A percentile compares a stretch with the other conserved stretches of the same genome.
These are phyloP conservation scores for Mucor lusitanicus DNA, from an alignment of 371 early-diverging fungal species.

Conservation along the genomic window DNA sequence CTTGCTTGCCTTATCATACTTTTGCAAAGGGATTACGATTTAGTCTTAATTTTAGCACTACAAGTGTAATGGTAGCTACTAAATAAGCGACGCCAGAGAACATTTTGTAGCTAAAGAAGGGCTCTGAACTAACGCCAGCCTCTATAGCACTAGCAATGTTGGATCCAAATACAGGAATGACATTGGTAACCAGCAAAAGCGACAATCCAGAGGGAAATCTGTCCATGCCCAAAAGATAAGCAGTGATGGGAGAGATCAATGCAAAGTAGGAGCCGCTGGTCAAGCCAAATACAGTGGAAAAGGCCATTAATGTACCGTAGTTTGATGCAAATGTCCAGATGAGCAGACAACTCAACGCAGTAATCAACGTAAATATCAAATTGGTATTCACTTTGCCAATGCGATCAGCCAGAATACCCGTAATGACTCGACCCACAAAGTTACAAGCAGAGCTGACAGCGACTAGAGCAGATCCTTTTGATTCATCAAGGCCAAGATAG, in stretches of 20 bases:
- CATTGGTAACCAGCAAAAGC: constrained; percentile 31
- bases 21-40: constrained; percentile 23
- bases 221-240: constrained; percentile 33
- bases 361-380: constrained; percentile 30
- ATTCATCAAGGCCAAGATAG: constrained; percentile 27
- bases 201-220: constrained; percentile 39
- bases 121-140: constrained; percentile 13
- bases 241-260: constrained; percentile 39
- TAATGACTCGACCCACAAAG: constrained; percentile 60
- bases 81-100: constrained; percentile 33
- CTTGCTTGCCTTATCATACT: too few species aligned
- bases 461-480: constrained; percentile 33
- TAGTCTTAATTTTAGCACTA: constrained; percentile 20
- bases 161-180: constrained; percentile 35
- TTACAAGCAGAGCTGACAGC: constrained; percentile 53
- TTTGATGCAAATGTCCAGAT: constrained; percentile 55
- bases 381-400: constrained; percentile 50
- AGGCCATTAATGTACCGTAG: constrained; percentile 44
- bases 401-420: constrained; percentile 46
- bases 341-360: constrained; percentile 39
- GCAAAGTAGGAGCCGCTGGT: constrained; percentile 46
- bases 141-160: constrained; percentile 44
- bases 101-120: constrained; percentile 36
- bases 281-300: constrained; percentile 43
- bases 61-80: constrained; percentile 11